Evolutionary conservation across 257 asterid species (phyloP), one percentile per base, ranked within the genome.

Genomic region (Rhazya stricta): DNA sequence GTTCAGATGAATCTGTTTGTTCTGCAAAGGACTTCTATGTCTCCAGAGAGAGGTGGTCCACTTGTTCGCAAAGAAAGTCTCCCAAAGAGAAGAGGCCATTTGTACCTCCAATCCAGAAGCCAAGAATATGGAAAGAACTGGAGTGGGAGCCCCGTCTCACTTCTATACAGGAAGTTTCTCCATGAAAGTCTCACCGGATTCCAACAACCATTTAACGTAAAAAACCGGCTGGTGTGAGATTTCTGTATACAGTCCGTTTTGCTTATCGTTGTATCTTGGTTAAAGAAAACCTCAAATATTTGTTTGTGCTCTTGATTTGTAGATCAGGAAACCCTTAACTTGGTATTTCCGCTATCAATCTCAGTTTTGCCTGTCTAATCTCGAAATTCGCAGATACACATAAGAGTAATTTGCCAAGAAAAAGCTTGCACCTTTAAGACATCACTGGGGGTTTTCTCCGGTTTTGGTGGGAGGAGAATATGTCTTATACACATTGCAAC

Each of bases 131-230:
- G 82, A 90, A 72, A 85, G 90, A 76, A 51, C 72, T 46, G 2
- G 91, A 89, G 45, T 88, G 96, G 94, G 89, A 89, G 81, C 96
- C 94, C 10, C 51, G 83, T 60, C 82, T 92, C 66, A 57, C 81
- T 67, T 89, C 92, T 41, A 86, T 90, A 69, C 78, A 78, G 77
- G 96, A 92, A 78, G 56, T 82, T 42, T 91, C 96, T 76, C 96
- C 91, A 18, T 92, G 82, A 92, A 30, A 37, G 27, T 69, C 41
- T 48, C 74, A 50, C 6, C 19, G 61, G 80, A 50, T 65, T 51
- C 61, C 45, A 39, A 56, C 21, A 11, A 58, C 56, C 58, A 19
- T 50, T 60, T 32, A 36, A 80, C 53, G 3, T 36, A 70, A 58
- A n/a, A 32, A 66, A 25, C 21, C 58, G 36, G 67, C 81, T 51